These are phyloP conservation scores for Pseudogymnoascus sp. DNA, from an alignment of 2,329 filamentous ascomycete species.

Conservation along the genomic window DNA sequence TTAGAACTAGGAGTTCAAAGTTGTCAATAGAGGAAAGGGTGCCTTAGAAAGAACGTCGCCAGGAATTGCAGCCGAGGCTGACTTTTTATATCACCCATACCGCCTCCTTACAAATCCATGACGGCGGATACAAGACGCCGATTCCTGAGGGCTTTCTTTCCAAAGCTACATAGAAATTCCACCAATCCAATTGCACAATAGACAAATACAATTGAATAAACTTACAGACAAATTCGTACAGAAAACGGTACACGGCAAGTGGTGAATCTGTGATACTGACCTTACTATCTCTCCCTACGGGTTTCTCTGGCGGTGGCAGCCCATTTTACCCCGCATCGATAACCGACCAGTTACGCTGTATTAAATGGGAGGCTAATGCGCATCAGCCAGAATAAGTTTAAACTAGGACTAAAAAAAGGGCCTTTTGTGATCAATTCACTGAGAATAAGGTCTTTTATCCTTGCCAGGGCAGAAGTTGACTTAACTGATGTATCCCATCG, in stretches of 20 bases:
- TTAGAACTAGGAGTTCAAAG: background rate
- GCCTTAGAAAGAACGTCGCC: background rate
- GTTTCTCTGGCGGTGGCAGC: background rate
- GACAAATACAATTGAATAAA: background rate
- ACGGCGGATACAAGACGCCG: background rate
- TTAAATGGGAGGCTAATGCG: background rate
- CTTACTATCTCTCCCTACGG: background rate
- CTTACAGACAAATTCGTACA: background rate
- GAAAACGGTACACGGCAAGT: background rate
- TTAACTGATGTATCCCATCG: background rate
- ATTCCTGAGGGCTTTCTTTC: background rate
- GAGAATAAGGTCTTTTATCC: background rate
- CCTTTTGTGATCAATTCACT: background rate
- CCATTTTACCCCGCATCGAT: background rate
- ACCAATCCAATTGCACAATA: background rate
- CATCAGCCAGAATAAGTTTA: background rate
- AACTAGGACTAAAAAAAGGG: background rate
- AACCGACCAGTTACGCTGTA: background rate
- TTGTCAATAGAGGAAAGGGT: background rate
- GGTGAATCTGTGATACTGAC: background rate
- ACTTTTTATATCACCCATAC: background rate
- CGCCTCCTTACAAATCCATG: background rate
- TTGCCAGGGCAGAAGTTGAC: background rate
- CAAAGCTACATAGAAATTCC: background rate
- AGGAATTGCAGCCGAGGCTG: background rate